A percentile compares a stretch with the other conserved stretches of the same genome.
phyloP scores from a whole-genome alignment of 805 yeast species.

The Kuraishia ogatae region DNA sequence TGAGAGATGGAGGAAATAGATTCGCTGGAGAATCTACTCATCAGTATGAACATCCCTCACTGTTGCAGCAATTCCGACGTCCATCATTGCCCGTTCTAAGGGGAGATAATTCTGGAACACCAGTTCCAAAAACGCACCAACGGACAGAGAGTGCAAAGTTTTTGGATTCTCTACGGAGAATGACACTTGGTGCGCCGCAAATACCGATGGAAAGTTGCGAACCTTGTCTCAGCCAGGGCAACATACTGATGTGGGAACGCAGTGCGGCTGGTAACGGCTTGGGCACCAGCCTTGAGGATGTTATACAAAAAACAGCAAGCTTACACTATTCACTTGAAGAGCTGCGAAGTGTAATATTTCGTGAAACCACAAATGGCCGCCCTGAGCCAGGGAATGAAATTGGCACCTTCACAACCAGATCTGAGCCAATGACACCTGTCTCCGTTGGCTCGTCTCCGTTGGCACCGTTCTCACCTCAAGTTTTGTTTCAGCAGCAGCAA shows the following conservation, averaged over 20 bases:
- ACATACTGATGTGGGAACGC: background rate
- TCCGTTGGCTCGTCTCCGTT: background rate
- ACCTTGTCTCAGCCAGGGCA: background rate
- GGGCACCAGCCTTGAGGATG: background rate
- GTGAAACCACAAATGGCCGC: background rate
- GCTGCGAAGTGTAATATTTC: background rate
- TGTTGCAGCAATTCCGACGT: background rate
- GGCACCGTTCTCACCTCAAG: background rate
- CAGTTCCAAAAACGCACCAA: background rate
- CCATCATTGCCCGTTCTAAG: background rate
- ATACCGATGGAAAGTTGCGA: background rate
- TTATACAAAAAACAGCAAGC: background rate
- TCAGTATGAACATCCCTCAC: background rate
- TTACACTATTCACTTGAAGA: background rate
- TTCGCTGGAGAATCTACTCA: background rate
- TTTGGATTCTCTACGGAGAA: background rate
- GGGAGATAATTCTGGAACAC: background rate
- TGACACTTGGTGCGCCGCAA: background rate
- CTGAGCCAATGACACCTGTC: background rate
- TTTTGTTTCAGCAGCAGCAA: background rate
- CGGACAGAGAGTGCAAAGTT: background rate
- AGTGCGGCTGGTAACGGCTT: background rate
- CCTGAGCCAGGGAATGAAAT: background rate
- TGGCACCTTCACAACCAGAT: background rate
- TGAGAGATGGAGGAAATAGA: too few relatives aligned